These are phyloP conservation scores for Tilletia caries DNA, from an alignment of 1,284 basidiomycete genomes.

Conservation along the genomic window DNA sequence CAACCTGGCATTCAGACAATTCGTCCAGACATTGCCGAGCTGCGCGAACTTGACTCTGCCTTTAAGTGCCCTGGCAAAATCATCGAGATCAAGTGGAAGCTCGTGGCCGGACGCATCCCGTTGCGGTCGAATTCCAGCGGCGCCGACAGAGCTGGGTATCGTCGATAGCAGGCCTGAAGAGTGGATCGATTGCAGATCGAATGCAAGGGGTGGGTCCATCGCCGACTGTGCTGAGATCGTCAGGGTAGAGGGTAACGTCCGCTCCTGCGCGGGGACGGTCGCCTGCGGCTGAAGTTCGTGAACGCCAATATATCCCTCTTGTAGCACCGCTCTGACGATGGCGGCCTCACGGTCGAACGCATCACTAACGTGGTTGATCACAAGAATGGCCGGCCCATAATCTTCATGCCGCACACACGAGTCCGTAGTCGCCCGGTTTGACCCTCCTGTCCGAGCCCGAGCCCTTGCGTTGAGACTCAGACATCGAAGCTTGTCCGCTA, in stretches of 20 bases:
- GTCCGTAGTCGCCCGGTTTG: background rate
- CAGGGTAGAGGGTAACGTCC: background rate
- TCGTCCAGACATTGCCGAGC: conserved; percentile 40
- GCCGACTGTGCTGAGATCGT: background rate
- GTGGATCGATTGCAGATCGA: background rate
- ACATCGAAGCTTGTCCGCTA: background rate
- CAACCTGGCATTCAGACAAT: conserved; percentile 33
- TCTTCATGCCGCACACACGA: background rate
- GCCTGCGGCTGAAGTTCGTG: conserved; percentile 3
- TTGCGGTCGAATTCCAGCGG: background rate
- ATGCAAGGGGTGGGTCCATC: background rate
- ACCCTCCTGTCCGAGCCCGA: background rate
- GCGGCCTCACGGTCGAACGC: conserved; percentile 34
- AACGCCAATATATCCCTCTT: background rate
- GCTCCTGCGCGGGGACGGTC: too few species aligned
- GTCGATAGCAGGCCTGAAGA: background rate
- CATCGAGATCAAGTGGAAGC: background rate
- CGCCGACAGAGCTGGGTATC: conserved; percentile 1
- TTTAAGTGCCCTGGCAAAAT: conserved; percentile 8
- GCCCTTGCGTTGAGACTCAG: background rate
- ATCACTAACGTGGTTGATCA: conserved; percentile 43
- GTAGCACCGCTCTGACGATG: conserved; percentile 13
- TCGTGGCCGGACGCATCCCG: conserved; percentile 5
- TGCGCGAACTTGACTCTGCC: conserved; percentile 28
- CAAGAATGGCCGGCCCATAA: conserved; percentile 24